Base-by-base conservation (phyloP, 1,284 basidiomycete species). In the Boletus nobilissimus region DNA sequence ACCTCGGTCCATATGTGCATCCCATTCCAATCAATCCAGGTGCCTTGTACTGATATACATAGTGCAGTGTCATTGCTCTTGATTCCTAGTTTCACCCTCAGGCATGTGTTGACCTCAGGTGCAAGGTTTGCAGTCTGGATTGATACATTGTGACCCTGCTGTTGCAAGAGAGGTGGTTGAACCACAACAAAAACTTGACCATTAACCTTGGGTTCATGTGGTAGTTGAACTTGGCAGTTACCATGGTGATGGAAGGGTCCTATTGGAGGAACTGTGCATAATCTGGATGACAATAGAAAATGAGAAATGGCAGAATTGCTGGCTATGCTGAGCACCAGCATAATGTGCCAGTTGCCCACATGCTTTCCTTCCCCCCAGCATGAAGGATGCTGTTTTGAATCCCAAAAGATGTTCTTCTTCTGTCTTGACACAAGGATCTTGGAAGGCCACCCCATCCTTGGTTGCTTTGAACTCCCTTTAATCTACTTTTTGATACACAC, bases 181-280 rank as follows among this genome's bases (percentile, higher is more conserved):
- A 80, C 5, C 69, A 57, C 73, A 63, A 76, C 32, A 85, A 68
- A 73, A 85, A 83, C 13, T 80, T 74, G 14, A 74, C 74, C 39
- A 82, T 72, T 40, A 69, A 38, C 51, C 51, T 11, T n/a, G 78
- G 70, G 11, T 76, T 16, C 24, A 48, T 10, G 13, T 22, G 64
- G 43, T 79, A 81, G 68, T 80, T 60, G 75, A 85, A 81, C 14
- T 32, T 36, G n/a, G 72, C 79, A 1, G 80, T 78, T 16, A 85
- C 81, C 24, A 80, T n/a, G 0, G 79, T 78, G 1, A 78, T 82
- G 13, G 80, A 60, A 18, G 78, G 76, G 39, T 85, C 83, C 81
- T 82, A 85, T 64, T 80, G 80, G 19, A 85, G 74, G 51, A 84
- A 73, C 18, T 81, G 72, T 3, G 82, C 82, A 7, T 66, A 34